Conservation (phyloP, 495 filamentous ascomycete genomes). For the Penicillium manginii region DNA sequence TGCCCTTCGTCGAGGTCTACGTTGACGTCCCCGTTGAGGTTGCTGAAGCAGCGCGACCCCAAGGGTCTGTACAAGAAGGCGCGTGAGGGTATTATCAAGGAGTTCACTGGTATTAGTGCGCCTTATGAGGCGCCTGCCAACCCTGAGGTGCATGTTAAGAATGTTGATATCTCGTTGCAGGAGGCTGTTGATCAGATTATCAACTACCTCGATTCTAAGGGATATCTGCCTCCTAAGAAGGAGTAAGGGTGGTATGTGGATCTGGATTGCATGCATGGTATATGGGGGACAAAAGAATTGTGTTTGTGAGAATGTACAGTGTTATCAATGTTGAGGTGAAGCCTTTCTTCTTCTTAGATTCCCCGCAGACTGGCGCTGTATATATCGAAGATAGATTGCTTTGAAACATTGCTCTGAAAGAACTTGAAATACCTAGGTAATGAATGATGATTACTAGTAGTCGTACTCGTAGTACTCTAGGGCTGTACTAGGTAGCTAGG, state of each 20-base stretch:
- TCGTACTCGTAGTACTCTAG: too few species aligned
- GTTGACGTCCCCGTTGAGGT: slow-evolving; percentile 86
- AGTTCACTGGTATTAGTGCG: slow-evolving; percentile 90
- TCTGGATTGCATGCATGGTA: too few species aligned
- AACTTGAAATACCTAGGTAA: too few species aligned
- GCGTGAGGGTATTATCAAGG: slow-evolving; percentile 86
- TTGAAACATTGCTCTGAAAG: too few species aligned
- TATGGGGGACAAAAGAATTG: too few species aligned
- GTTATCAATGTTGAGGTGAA: background rate
- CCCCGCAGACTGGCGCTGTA: slow-evolving; percentile 22
- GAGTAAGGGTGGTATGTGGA: background rate
- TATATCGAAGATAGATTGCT: slow-evolving; percentile 10
- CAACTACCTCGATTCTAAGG: slow-evolving; percentile 70
- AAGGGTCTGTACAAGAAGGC: slow-evolving; percentile 99
- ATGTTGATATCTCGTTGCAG: slow-evolving; percentile 74
- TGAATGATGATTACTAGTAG: background rate
- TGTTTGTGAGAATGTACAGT: background rate
- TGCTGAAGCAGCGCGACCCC: slow-evolving; percentile 92
- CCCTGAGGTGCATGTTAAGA: slow-evolving; percentile 84
- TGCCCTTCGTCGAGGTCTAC: slow-evolving; percentile 92
- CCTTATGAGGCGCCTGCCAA: slow-evolving; percentile 90
- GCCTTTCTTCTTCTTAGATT: slow-evolving; percentile 13
- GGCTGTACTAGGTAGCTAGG: too few species aligned
- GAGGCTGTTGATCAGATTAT: slow-evolving; percentile 86
- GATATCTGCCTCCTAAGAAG: slow-evolving; percentile 58